phyloP scores from a whole-genome alignment of 225 moss, liverwort and hornwort genomes.

The Bryoerythrophyllum caledonicum region DNA sequence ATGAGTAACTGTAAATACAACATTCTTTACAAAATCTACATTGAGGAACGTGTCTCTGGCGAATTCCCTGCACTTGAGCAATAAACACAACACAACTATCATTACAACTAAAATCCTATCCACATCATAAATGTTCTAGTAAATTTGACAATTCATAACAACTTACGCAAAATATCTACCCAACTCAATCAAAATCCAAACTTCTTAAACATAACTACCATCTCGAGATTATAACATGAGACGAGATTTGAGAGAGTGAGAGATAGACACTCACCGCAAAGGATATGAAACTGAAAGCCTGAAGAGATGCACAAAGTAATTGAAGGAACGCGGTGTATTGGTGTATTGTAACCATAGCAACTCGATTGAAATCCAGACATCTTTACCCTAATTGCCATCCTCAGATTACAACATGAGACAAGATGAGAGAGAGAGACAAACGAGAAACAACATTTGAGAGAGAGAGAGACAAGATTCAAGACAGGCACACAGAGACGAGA shows the following conservation, averaged over 20 bases:
- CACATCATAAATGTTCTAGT: too few relatives aligned
- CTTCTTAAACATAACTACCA: background rate
- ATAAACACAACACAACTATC: background rate
- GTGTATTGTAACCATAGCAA: background rate
- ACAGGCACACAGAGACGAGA: background rate
- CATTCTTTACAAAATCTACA: background rate
- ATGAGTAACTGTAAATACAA: background rate
- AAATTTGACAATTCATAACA: too few relatives aligned
- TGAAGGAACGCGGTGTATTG: background rate
- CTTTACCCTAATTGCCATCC: background rate
- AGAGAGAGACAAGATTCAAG: background rate
- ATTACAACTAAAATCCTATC: background rate
- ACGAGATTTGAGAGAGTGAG: background rate
- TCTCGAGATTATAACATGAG: background rate
- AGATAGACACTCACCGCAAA: conserved; percentile 21
- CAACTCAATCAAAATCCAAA: background rate
- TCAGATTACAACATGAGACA: background rate
- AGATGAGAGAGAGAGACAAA: background rate
- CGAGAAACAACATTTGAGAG: too few relatives aligned
- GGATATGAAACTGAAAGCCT: background rate
- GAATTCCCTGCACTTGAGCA: too few relatives aligned
- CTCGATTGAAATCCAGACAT: background rate
- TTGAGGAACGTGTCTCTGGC: too few relatives aligned
- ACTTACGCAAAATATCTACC: background rate
- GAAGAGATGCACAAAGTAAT: background rate